Conservation (phyloP, 768 basidiomycete species). For the Hericium alpestre region DNA sequence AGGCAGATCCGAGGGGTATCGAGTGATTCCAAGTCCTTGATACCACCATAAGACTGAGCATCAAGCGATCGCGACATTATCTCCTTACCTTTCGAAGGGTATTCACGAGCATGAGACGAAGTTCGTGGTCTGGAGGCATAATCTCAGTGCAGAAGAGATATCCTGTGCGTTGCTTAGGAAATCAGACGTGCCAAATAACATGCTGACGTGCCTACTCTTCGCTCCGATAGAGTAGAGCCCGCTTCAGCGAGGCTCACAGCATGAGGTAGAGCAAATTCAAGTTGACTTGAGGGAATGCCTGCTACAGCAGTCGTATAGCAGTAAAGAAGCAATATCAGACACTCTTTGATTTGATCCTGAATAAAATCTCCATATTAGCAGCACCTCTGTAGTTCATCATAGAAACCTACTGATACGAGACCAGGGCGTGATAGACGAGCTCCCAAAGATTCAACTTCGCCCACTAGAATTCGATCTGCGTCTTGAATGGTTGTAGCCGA, state of each 20-base stretch:
- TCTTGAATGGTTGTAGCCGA: slow-evolving; percentile 41
- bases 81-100: slow-evolving; percentile 64
- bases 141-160: slow-evolving; percentile 70
- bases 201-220: slow-evolving; percentile 46
- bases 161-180: slow-evolving; percentile 30
- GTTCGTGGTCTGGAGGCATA: slow-evolving; percentile 58
- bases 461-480: slow-evolving; percentile 49
- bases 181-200: background rate
- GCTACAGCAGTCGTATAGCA: slow-evolving; percentile 44
- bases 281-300: slow-evolving; percentile 29
- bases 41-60: background rate
- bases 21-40: slow-evolving; percentile 62
- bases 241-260: slow-evolving; percentile 71
- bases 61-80: background rate
- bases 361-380: background rate
- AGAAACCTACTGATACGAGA: slow-evolving; percentile 42
- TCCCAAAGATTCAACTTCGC: slow-evolving; percentile 51
- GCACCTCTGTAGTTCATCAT: background rate
- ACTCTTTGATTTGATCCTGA: slow-evolving; percentile 58
- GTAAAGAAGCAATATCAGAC: slow-evolving; percentile 58
- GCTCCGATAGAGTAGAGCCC: slow-evolving; percentile 47
- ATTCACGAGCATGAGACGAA: slow-evolving; percentile 78
- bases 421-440: slow-evolving; percentile 38
- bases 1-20: slow-evolving; percentile 50
- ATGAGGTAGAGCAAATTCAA: slow-evolving; percentile 66